Conservation (phyloP, 805 yeast species). For the Ogataea dorogensis region DNA sequence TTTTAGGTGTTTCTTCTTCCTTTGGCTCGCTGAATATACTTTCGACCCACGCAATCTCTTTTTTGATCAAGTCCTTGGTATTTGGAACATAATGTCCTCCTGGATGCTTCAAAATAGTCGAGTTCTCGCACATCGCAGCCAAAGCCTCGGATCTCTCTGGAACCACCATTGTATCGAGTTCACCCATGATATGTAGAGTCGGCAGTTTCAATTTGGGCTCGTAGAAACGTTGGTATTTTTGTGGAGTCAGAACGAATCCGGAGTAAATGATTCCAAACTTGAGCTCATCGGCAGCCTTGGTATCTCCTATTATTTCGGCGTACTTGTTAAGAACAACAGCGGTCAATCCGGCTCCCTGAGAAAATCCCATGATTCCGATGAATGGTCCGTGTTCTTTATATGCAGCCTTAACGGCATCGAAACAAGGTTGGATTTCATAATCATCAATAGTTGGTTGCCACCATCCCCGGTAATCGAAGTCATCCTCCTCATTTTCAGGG, state of each 20-base stretch:
- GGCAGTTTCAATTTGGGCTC: constrained; percentile 31
- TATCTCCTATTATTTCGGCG: constrained; percentile 46
- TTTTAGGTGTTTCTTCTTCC: constrained; percentile 6
- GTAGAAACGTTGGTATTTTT: constrained; percentile 31
- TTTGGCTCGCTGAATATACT: constrained; percentile 21
- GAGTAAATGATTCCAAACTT: constrained; percentile 77
- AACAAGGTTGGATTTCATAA: constrained; percentile 38
- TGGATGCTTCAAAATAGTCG: constrained; percentile 68
- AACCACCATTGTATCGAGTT: constrained; percentile 82
- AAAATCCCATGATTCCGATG: constrained; percentile 85
- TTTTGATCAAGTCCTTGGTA: constrained; percentile 48
- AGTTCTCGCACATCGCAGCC: constrained; percentile 50
- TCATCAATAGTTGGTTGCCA: constrained; percentile 53
- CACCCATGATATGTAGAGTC: constrained; percentile 80
- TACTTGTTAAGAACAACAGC: constrained; percentile 65
- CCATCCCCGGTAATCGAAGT: constrained; percentile 59
- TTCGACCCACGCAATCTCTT: constrained; percentile 36
- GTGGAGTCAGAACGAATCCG: constrained; percentile 44
- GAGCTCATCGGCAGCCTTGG: constrained; percentile 44
- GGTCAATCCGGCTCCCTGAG: constrained; percentile 91
- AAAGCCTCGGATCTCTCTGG: constrained; percentile 65
- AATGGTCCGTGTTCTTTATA: constrained; percentile 70
- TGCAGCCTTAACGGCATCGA: constrained; percentile 49
- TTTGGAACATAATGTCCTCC: constrained; percentile 98
- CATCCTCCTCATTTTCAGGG: constrained; percentile 18